Conservation (phyloP, 768 basidiomycete genomes). For the Tricholomella constricta region DNA sequence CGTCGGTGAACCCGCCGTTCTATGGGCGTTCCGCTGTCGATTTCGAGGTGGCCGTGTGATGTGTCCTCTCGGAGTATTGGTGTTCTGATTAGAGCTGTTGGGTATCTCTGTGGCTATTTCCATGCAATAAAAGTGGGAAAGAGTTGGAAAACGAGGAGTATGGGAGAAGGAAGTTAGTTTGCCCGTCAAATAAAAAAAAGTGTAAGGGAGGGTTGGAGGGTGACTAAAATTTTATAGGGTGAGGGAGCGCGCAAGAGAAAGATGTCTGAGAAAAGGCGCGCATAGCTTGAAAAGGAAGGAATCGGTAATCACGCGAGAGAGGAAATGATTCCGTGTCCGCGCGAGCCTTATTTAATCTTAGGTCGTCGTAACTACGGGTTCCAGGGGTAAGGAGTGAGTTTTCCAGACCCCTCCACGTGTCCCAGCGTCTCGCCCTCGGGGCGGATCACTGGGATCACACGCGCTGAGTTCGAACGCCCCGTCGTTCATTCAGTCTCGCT, state of each 20-base stretch:
- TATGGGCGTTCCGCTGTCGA: conserved; percentile 10
- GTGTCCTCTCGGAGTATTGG: neutral
- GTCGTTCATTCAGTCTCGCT: neutral
- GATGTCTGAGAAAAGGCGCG: too few relatives aligned
- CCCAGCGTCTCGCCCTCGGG: neutral
- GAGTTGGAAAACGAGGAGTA: neutral
- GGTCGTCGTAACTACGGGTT: conserved; percentile 6
- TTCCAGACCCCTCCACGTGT: conserved; percentile 18
- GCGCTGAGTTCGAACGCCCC: neutral
- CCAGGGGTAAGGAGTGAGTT: too few relatives aligned
- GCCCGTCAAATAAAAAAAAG: too few relatives aligned
- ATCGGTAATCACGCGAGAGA: too few relatives aligned
- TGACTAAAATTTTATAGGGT: too few relatives aligned
- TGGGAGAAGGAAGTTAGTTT: neutral
- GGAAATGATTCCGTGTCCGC: too few relatives aligned
- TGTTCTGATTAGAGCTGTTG: conserved; percentile 5
- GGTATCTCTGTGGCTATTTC: conserved; percentile 13
- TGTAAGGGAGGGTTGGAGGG: too few relatives aligned
- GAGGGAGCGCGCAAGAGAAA: too few relatives aligned
- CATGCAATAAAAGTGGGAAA: conserved; percentile 4
- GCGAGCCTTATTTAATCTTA: too few relatives aligned
- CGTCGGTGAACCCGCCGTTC: conserved; percentile 1
- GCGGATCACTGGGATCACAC: neutral
- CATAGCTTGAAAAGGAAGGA: too few relatives aligned
- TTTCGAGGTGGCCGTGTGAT: conserved; percentile 4